phyloP scores from a whole-genome alignment of 1,139 yeast species.

The Pichia sp. region DNA sequence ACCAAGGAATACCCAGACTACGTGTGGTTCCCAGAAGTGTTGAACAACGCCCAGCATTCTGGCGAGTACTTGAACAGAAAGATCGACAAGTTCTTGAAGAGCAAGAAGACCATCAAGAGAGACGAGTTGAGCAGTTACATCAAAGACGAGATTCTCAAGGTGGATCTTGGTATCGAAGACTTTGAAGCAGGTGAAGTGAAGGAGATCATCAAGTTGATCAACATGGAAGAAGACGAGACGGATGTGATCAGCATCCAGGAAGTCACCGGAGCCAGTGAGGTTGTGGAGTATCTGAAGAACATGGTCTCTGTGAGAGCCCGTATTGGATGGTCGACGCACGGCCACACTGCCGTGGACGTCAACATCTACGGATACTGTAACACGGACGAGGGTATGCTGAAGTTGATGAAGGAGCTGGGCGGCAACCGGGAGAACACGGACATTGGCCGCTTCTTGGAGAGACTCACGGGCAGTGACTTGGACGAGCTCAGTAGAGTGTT shows the following conservation, averaged over 20 bases:
- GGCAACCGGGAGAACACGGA: slow-evolving; percentile 88
- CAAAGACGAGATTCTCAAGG: slow-evolving; percentile 39
- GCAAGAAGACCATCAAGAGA: background rate
- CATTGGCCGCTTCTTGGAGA: slow-evolving; percentile 68
- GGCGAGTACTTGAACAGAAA: slow-evolving; percentile 60
- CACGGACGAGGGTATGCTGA: slow-evolving; percentile 39
- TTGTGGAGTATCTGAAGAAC: slow-evolving; percentile 49
- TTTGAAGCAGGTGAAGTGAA: slow-evolving; percentile 33
- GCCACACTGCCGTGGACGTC: slow-evolving; percentile 90
- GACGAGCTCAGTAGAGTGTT: slow-evolving; percentile 14
- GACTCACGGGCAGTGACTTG: slow-evolving; percentile 55
- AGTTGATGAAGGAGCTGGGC: slow-evolving; percentile 48
- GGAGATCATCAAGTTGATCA: slow-evolving; percentile 4
- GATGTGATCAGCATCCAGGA: slow-evolving; percentile 40
- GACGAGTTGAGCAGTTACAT: slow-evolving; percentile 44
- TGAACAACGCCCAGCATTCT: slow-evolving; percentile 64
- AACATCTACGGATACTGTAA: slow-evolving; percentile 75
- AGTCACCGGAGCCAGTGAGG: slow-evolving; percentile 28
- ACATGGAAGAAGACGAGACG: background rate
- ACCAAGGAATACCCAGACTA: slow-evolving; percentile 60
- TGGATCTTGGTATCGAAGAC: slow-evolving; percentile 61
- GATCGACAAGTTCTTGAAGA: slow-evolving; percentile 26
- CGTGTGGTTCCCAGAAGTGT: slow-evolving; percentile 74
- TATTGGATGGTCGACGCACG: slow-evolving; percentile 87
- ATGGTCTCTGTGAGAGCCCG: slow-evolving; percentile 70